A percentile compares a stretch with the other conserved stretches of the same genome.
phyloP scores from a whole-genome alignment of 2,329 filamentous ascomycete species.

The Colletotrichum sp. region DNA sequence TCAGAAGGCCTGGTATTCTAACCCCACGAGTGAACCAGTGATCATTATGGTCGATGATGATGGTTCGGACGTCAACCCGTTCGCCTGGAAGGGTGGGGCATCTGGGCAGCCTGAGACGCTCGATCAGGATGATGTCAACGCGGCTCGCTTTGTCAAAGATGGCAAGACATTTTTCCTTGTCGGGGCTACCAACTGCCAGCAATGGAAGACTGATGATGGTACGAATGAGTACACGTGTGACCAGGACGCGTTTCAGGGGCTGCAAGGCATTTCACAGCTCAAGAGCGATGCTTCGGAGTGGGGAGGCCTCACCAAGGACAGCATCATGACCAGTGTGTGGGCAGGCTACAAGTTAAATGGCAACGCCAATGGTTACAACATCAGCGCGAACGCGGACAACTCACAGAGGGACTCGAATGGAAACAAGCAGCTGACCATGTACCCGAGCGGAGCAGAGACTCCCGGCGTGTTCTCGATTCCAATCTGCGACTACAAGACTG shows the following conservation, averaged over 20 bases:
- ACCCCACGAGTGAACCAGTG: background rate
- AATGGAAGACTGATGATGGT: background rate
- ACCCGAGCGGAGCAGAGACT: background rate
- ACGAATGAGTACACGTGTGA: background rate
- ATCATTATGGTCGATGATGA: background rate
- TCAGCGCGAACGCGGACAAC: background rate
- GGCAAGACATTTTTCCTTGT: background rate
- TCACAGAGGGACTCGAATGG: background rate
- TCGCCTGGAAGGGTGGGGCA: background rate
- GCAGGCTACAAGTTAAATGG: background rate
- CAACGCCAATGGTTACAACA: background rate
- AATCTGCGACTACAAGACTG: background rate
- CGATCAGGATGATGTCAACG: background rate
- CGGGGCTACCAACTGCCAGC: background rate
- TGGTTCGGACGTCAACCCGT: background rate
- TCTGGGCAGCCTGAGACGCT: background rate
- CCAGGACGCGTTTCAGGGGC: background rate
- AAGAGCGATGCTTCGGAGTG: background rate
- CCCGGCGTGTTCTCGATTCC: background rate
- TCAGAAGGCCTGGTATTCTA: background rate
- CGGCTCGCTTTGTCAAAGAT: background rate
- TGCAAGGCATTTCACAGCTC: background rate
- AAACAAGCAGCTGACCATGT: background rate
- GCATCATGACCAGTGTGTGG: background rate
- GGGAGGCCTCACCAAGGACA: background rate